Percentiles rank a stretch among this genome's conserved stretches.
phyloP scores from a whole-genome alignment of 2,329 filamentous ascomycete species.

The Aspergillus jensenii region DNA sequence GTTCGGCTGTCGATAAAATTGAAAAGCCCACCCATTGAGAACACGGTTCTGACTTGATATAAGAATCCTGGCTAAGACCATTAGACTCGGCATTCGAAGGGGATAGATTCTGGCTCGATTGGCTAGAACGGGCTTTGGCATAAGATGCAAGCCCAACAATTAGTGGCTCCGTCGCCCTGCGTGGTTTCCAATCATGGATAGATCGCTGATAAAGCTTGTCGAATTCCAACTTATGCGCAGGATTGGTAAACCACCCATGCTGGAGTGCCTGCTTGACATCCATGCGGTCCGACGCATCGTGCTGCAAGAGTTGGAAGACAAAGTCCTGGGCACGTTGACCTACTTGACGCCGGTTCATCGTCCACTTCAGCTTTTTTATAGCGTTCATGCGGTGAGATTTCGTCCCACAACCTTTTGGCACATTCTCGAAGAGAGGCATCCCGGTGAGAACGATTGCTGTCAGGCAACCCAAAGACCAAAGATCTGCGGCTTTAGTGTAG shows the following conservation, averaged over 20 bases:
- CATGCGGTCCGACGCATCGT: slow-evolving; percentile 52
- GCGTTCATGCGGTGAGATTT: slow-evolving; percentile 41
- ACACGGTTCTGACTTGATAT: not conserved
- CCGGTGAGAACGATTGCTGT: slow-evolving; percentile 54
- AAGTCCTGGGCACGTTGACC: slow-evolving; percentile 52
- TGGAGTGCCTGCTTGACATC: slow-evolving; percentile 53
- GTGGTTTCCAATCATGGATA: slow-evolving; percentile 52
- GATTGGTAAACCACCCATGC: slow-evolving; percentile 59
- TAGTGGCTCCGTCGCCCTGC: slow-evolving; percentile 12
- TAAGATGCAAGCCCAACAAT: slow-evolving; percentile 14
- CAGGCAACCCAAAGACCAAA: slow-evolving; percentile 63
- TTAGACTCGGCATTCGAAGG: not conserved
- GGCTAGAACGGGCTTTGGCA: not conserved
- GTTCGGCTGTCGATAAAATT: not conserved
- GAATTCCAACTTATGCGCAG: slow-evolving; percentile 47
- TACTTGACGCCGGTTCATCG: slow-evolving; percentile 44
- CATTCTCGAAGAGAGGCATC: slow-evolving; percentile 45
- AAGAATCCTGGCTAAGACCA: not conserved
- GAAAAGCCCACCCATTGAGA: not conserved
- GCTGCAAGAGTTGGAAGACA: slow-evolving; percentile 51
- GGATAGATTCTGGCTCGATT: not conserved
- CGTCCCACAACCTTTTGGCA: not conserved
- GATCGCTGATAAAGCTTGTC: slow-evolving; percentile 52
- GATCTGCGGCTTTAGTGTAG: slow-evolving; percentile 60
- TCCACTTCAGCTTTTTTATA: slow-evolving; percentile 45